Base-by-base conservation (phyloP, 139 green algal species). In the Coccomyxa sp. region DNA sequence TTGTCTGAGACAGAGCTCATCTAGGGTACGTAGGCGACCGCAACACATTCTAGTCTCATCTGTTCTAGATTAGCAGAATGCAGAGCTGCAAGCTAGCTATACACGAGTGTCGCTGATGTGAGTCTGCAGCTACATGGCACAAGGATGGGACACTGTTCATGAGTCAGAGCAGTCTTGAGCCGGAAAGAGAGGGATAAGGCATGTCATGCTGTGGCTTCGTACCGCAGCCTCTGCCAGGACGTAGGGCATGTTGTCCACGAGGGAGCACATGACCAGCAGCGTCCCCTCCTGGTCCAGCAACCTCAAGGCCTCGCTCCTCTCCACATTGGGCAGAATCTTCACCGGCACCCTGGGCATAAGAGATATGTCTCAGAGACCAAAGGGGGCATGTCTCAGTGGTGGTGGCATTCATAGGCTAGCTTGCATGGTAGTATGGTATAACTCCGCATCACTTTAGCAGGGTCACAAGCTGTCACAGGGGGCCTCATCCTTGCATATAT, bases 161-260 rank as follows among this genome's bases (percentile, higher is more conserved):
- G 44, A n/a, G n/a, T n/a, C n/a, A n/a, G n/a, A n/a, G n/a, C n/a
- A n/a, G n/a, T n/a, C n/a, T n/a, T n/a, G n/a, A n/a, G n/a, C n/a
- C n/a, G n/a, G n/a, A n/a, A n/a, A n/a, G n/a, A n/a, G n/a, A n/a
- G n/a, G n/a, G n/a, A n/a, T n/a, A n/a, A n/a, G n/a, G n/a, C n/a
- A n/a, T n/a, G n/a, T n/a, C n/a, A n/a, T n/a, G n/a, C n/a, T n/a
- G n/a, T n/a, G n/a, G n/a, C n/a, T n/a, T 2, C 7, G 27, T 71
- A 78, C 73, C 41, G 41, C 73, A 0, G 73, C 73, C 41, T 78
- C 73, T 16, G 73, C 73, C 29, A 78, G 18, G 41, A 78, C 73
- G 31, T 70, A 78, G 73, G 73, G 73, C 73, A 78, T 78, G 41
- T 78, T 78, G 40, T 78, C 73, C 40, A 78, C 41, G 8, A 70